Conservation (phyloP, 306 rosid genomes). For the Acmispon strigosus region DNA sequence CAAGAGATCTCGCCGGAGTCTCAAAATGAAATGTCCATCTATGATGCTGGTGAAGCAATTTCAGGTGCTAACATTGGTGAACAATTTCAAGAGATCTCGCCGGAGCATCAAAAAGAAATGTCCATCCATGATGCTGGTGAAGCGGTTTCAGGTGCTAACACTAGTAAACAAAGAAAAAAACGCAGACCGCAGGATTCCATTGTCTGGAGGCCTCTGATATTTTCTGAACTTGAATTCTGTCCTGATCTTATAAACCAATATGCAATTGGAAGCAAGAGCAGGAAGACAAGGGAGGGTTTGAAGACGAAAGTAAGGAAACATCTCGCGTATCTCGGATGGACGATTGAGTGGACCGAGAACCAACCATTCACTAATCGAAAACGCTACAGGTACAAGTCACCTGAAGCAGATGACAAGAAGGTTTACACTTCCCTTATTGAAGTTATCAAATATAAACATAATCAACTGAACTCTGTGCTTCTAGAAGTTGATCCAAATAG, state of each 20-base stretch:
- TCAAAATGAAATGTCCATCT: too few relatives aligned
- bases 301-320: slow-evolving; percentile 33
- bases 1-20: too few relatives aligned
- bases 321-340: slow-evolving; percentile 65
- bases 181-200: not conserved
- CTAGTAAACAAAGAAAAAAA: not conserved
- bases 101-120: too few relatives aligned
- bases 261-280: slow-evolving; percentile 8
- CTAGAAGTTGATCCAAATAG: slow-evolving; percentile 20
- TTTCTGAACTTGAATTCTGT: slow-evolving; percentile 31
- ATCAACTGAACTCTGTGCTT: slow-evolving; percentile 7
- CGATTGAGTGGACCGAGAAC: slow-evolving; percentile 32
- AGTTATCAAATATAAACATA: slow-evolving; percentile 27
- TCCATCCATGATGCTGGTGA: too few relatives aligned
- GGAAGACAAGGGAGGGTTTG: slow-evolving; percentile 15
- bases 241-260: slow-evolving; percentile 41
- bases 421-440: slow-evolving; percentile 36
- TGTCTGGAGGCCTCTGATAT: slow-evolving; percentile 30
- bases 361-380: not conserved
- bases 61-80: too few relatives aligned
- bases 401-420: slow-evolving; percentile 26
- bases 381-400: slow-evolving; percentile 42
- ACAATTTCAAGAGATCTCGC: too few relatives aligned
- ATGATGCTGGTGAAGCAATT: too few relatives aligned
- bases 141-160: not conserved